Evolutionary conservation across 2,329 filamentous ascomycete genomes (phyloP).

Genomic region (Shiraia bambusicola): DNA sequence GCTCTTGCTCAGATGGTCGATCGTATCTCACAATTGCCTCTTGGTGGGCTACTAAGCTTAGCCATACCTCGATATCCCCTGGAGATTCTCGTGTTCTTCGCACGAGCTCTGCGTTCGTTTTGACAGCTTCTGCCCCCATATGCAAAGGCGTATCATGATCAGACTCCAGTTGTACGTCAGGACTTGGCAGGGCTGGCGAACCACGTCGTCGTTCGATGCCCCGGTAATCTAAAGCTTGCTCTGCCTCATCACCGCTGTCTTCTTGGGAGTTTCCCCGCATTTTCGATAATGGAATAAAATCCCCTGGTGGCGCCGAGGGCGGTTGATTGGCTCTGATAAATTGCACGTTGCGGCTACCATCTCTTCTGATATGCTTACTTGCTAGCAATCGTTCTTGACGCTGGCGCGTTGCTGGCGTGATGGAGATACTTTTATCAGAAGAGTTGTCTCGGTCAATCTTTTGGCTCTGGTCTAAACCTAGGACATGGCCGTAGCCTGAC

Average conservation of each 20-base stretch:
- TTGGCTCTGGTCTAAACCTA: conserved; percentile 64
- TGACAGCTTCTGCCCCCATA: conserved; percentile 41
- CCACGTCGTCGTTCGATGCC: conserved; percentile 35
- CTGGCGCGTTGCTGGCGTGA: conserved; percentile 40
- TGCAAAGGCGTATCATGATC: conserved; percentile 25
- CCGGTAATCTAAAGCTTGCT: conserved; percentile 37
- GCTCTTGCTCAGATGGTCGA: conserved; percentile 48
- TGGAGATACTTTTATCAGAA: conserved; percentile 51
- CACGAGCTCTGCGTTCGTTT: conserved; percentile 63
- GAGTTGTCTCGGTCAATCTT: conserved; percentile 68
- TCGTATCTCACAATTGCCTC: conserved; percentile 59
- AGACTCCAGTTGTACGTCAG: conserved; percentile 43
- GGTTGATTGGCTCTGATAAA: conserved; percentile 20
- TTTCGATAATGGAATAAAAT: conserved; percentile 34
- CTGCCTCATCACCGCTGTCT: conserved; percentile 16
- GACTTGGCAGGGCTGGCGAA: conserved; percentile 20
- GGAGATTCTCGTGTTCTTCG: conserved; percentile 66
- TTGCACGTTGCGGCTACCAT: conserved; percentile 29
- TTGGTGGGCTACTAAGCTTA: conserved; percentile 78
- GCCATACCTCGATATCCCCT: conserved; percentile 69
- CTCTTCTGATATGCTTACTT: conserved; percentile 20
- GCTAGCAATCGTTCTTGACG: conserved; percentile 52
- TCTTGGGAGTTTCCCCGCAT: conserved; percentile 24
- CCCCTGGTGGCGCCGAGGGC: conserved; percentile 12
- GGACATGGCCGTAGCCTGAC: conserved; percentile 65